Evolutionary conservation across 1,284 basidiomycete genomes (phyloP), one percentile per base, ranked within the genome.

Genomic region (Schizopora paradoxa): DNA sequence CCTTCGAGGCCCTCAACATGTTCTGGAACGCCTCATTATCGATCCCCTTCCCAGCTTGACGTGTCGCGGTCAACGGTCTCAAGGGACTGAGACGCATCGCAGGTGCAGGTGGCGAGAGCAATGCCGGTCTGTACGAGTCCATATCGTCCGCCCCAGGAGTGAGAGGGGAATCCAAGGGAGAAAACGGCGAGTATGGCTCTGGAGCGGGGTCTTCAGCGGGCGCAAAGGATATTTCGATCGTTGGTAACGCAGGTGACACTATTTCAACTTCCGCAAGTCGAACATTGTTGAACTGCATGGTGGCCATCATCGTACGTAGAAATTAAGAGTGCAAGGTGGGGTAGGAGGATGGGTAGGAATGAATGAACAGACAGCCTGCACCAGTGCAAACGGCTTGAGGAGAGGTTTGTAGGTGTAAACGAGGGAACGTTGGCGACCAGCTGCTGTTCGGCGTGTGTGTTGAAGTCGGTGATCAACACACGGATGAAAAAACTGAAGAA

Each of bases 191-290:
- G 60, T 68, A 76, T 6, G 79, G 77, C 60, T 82, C 79, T 33
- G 65, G 56, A 18, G 58, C 41, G 33, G 64, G 62, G 45, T 73
- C 72, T 54, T 75, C 67, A 26, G 74, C 74, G 6, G 79, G 76
- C 47, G 82, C 76, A 34, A 70, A 74, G 22, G 80, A 86, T 57
- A 88, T 77, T 54, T 71, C 72, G 56, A 88, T 86, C 52, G 72
- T 67, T 53, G 83, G 82, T 54, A 85, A 64, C 51, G 72, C 63
- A 45, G 69, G 64, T 54, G 42, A 10, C 2, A 33, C 6, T 8
- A n/a, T n/a, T n/a, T n/a, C n/a, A n/a, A n/a, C n/a, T n/a, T n/a
- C n/a, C 18, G n/a, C 22, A 63, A 56, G 50, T 65, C 58, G 54
- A 63, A 66, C 58, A 68, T 64, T 76, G 81, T 79, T 49, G 47